Percentiles rank a stretch among this genome's conserved stretches.
Conservation (phyloP, 2,329 filamentous ascomycete species). For the Lizonia empirigonia region DNA sequence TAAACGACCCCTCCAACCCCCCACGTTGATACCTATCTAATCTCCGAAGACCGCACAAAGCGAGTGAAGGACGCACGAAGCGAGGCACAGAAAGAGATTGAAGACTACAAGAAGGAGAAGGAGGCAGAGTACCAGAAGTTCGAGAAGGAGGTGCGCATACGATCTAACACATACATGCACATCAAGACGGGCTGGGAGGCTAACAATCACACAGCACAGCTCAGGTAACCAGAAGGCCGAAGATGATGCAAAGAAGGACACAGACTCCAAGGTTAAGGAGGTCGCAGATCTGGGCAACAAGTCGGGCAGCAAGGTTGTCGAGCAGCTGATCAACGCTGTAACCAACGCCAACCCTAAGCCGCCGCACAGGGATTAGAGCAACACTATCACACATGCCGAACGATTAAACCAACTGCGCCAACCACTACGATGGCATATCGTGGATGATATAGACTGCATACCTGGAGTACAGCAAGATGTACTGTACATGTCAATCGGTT, state of each 20-base stretch:
- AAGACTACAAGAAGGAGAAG: constrained; percentile 86
- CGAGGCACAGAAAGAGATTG: constrained; percentile 97
- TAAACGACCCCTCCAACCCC: constrained; percentile 51
- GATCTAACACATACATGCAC: not conserved
- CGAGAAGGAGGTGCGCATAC: constrained; percentile 70
- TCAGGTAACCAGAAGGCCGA: constrained; percentile 81
- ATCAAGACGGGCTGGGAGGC: constrained; percentile 1
- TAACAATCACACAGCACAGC: constrained; percentile 70
- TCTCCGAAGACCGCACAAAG: constrained; percentile 80
- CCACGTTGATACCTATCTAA: constrained; percentile 26
- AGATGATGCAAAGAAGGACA: constrained; percentile 77
- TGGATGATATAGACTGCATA: not conserved
- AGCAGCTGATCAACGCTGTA: constrained; percentile 83
- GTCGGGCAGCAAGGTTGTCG: constrained; percentile 77
- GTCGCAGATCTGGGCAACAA: constrained; percentile 82
- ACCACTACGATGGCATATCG: not conserved
- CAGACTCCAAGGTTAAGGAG: constrained; percentile 78
- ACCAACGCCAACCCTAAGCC: constrained; percentile 79
- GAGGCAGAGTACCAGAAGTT: constrained; percentile 96
- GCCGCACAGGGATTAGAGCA: constrained; percentile 46
- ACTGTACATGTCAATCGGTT: constrained; percentile 16
- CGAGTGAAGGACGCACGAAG: constrained; percentile 94
- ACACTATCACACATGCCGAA: not conserved
- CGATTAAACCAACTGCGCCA: not conserved
- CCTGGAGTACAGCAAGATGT: not conserved